These are phyloP conservation scores for Wallacemonas collosoma DNA, from an alignment of 208 protist species.

Conservation along the genomic window DNA sequence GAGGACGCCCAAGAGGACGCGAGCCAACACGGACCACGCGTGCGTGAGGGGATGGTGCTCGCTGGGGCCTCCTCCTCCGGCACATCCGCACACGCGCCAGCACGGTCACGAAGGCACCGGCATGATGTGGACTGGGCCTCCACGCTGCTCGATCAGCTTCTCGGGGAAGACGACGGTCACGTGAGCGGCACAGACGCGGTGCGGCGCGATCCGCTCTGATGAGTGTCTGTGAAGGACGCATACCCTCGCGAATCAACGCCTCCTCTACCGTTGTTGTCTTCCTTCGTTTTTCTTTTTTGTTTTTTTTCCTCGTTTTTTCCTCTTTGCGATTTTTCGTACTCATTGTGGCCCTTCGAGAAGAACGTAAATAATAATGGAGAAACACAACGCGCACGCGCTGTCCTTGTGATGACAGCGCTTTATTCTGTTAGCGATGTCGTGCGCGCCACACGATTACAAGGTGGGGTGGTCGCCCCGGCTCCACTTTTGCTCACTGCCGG, in stretches of 20 bases:
- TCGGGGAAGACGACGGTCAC: slow-evolving; percentile 3
- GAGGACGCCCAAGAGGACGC: too few relatives aligned
- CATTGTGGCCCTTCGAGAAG: neutral
- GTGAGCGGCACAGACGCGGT: neutral
- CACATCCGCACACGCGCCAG: too few relatives aligned
- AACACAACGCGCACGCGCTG: neutral
- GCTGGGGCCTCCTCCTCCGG: neutral
- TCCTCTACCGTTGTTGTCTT: neutral
- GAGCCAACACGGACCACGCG: neutral
- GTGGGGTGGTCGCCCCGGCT: too few relatives aligned
- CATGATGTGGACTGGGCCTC: slow-evolving; percentile 7
- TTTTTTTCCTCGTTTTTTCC: neutral
- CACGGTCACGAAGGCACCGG: neutral
- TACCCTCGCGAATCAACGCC: neutral
- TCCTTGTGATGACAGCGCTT: too few relatives aligned
- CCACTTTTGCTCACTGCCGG: too few relatives aligned
- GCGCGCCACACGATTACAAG: too few relatives aligned
- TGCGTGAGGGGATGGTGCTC: slow-evolving; percentile 1
- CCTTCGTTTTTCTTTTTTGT: neutral
- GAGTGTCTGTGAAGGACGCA: too few relatives aligned
- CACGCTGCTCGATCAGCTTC: slow-evolving; percentile 37
- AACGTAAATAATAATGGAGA: neutral
- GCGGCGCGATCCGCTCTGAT: too few relatives aligned
- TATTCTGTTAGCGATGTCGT: too few relatives aligned
- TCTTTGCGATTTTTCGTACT: neutral